These are phyloP conservation scores for Spiraea crenata DNA, from an alignment of 331 rosid species.

Conservation along the genomic window DNA sequence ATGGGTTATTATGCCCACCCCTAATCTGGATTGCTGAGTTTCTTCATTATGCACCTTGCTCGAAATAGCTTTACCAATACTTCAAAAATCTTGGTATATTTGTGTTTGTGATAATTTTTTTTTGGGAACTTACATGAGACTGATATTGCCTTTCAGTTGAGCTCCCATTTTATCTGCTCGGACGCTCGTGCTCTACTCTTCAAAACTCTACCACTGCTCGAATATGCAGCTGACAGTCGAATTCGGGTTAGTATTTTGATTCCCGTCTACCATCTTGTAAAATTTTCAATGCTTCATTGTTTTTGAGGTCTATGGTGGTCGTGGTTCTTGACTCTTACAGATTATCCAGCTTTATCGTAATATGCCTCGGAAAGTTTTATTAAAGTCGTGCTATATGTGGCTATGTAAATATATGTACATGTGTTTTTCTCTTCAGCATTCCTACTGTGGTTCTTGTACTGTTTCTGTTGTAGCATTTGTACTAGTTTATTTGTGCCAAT, in stretches of 20 bases:
- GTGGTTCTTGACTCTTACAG: background rate
- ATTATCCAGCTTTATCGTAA: background rate
- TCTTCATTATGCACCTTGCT: too few species aligned
- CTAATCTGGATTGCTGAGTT: too few species aligned
- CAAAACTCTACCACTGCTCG: slow-evolving; percentile 13
- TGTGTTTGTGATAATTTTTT: background rate
- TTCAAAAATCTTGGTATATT: background rate
- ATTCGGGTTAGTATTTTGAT: slow-evolving; percentile 54
- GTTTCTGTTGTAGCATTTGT: background rate
- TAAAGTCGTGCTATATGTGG: background rate
- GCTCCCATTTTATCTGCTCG: background rate
- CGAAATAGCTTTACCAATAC: background rate
- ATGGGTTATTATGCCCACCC: too few species aligned
- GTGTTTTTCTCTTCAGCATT: too few species aligned
- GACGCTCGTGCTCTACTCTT: slow-evolving; percentile 30
- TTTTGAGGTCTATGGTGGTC: background rate
- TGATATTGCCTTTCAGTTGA: background rate
- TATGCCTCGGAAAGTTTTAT: background rate
- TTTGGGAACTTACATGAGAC: background rate
- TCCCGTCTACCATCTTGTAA: background rate
- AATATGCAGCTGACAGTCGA: slow-evolving; percentile 77
- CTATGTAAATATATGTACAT: too few species aligned
- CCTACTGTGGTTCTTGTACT: background rate
- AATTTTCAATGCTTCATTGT: background rate
- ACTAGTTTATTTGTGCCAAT: background rate